Evolutionary conservation across 169 alveolate species (phyloP).

Genomic region (Toxoplasma gondii): DNA sequence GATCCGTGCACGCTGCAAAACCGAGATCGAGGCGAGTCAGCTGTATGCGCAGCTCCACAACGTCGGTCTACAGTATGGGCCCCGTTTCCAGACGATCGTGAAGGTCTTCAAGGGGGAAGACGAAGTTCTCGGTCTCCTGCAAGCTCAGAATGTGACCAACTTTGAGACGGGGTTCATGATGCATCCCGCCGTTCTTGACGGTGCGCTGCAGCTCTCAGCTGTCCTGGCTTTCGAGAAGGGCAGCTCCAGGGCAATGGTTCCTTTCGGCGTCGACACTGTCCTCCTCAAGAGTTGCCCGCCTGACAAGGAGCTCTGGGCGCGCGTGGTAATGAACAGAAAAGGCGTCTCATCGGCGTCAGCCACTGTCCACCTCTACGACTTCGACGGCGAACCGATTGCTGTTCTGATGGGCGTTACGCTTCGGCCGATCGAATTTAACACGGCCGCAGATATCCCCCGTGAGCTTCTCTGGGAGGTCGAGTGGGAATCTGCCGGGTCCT

Average conservation of each 20-base stretch:
- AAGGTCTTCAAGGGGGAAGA: conserved; percentile 61
- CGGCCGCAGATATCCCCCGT: conserved; percentile 61
- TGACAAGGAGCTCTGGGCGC: conserved; percentile 70
- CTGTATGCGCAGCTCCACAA: conserved; percentile 64
- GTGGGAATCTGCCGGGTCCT: conserved; percentile 36
- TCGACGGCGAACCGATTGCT: conserved; percentile 37
- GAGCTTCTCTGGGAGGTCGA: conserved; percentile 60
- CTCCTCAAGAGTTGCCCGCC: conserved; percentile 29
- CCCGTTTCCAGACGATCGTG: conserved; percentile 73
- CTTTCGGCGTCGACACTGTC: conserved; percentile 70
- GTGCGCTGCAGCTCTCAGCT: conserved; percentile 76
- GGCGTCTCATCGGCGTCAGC: conserved; percentile 50
- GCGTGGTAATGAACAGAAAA: conserved; percentile 44
- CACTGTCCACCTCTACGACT: conserved; percentile 39
- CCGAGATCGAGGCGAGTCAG: conserved; percentile 34
- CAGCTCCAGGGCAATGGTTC: conserved; percentile 70
- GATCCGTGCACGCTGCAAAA: conserved; percentile 18
- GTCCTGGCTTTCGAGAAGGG: conserved; percentile 58
- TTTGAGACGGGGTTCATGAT: conserved; percentile 72
- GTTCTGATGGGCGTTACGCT: conserved; percentile 41
- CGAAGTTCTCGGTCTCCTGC: conserved; percentile 62
- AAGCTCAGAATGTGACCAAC: conserved; percentile 34
- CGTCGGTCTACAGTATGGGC: conserved; percentile 76
- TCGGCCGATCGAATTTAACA: conserved; percentile 51
- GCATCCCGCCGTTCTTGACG: conserved; percentile 80